phyloP scores from a whole-genome alignment of 1,284 basidiomycete species.

The Violaceomyces palustris region DNA sequence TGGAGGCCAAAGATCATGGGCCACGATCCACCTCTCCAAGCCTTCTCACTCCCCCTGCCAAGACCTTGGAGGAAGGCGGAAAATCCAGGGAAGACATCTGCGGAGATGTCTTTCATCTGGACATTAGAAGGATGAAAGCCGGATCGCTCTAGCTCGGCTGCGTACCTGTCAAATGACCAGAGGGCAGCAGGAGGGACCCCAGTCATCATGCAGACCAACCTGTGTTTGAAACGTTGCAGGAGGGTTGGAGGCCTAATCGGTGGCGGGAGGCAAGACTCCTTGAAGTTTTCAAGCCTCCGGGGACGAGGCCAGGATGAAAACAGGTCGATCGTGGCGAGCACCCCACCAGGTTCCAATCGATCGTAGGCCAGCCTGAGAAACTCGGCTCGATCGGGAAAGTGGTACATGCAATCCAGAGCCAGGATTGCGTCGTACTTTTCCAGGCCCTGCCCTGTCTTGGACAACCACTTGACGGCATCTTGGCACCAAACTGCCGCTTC shows the following conservation, averaged over 20 bases:
- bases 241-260: conserved; percentile 15
- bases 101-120: conserved; percentile 38
- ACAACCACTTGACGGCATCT: conserved; percentile 29
- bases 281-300: neutral
- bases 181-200: conserved; percentile 24
- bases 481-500: conserved; percentile 15
- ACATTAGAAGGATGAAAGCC: conserved; percentile 12
- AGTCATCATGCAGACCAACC: conserved; percentile 13
- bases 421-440: conserved; percentile 40
- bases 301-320: conserved; percentile 38
- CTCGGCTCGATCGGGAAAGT: conserved; percentile 32
- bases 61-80: conserved; percentile 29
- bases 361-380: conserved; percentile 29
- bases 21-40: conserved; percentile 30
- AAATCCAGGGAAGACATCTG: conserved; percentile 42
- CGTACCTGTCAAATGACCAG: conserved; percentile 27
- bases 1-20: conserved; percentile 18
- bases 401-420: conserved; percentile 50
- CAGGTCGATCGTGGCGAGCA: conserved; percentile 41
- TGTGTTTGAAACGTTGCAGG: conserved; percentile 7
- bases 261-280: conserved; percentile 1
- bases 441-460: neutral
- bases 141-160: conserved; percentile 12
- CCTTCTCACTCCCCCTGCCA: conserved; percentile 18
- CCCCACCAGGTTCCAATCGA: conserved; percentile 30